Conservation (phyloP, 2,329 filamentous ascomycete genomes). For the Nigrograna mackinnonii region DNA sequence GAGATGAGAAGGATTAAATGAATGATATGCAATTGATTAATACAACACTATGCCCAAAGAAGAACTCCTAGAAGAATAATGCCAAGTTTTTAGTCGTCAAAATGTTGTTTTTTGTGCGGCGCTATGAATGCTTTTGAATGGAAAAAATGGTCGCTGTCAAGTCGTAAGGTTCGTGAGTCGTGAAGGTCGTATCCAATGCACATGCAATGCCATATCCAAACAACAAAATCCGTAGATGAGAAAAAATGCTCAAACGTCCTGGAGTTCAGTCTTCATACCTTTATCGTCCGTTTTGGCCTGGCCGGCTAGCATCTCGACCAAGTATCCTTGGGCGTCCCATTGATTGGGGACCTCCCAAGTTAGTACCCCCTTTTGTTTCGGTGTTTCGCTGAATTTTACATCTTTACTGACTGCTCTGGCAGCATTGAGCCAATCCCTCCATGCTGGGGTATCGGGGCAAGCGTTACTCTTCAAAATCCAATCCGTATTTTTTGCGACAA, state of each 20-base stretch:
- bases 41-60: too few species aligned
- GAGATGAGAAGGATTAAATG: too few species aligned
- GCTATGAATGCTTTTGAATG: too few species aligned
- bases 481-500: conserved; percentile 46
- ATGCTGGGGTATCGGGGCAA: conserved; percentile 46
- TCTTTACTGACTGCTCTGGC: conserved; percentile 29
- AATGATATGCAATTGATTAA: too few species aligned
- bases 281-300: conserved; percentile 20
- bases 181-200: too few species aligned
- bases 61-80: too few species aligned
- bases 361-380: conserved; percentile 12
- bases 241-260: conserved; percentile 19
- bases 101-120: too few species aligned
- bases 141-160: too few species aligned
- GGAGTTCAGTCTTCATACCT: conserved; percentile 11
- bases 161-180: too few species aligned
- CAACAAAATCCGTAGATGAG: too few species aligned
- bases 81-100: too few species aligned
- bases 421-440: conserved; percentile 46
- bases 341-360: conserved; percentile 35
- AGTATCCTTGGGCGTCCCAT: conserved; percentile 33
- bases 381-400: conserved; percentile 11
- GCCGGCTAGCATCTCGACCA: conserved; percentile 21
- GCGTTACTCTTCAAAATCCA: conserved; percentile 48
- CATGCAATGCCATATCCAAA: too few species aligned